Evolutionary conservation across 179 eudicot genomes (phyloP).

Genomic region (Spinacia oleracea): DNA sequence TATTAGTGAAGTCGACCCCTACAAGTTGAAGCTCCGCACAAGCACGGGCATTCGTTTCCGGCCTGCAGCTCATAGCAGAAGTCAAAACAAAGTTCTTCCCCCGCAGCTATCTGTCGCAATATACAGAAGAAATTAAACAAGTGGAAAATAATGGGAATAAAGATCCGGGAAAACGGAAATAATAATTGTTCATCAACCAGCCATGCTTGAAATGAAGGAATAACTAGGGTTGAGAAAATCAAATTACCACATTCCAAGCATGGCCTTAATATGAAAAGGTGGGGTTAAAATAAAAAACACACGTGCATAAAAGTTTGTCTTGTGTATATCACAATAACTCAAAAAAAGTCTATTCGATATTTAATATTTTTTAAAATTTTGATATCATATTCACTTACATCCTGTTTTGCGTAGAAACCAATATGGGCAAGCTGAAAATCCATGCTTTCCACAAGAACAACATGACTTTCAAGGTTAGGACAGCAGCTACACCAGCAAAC

Average conservation of each 20-base stretch:
- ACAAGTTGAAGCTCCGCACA: conserved; percentile 72
- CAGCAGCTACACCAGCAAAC: conserved; percentile 69
- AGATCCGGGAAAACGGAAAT: not conserved
- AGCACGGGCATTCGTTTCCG: conserved; percentile 68
- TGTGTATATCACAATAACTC: not conserved
- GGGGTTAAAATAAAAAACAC: not conserved
- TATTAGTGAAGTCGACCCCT: conserved; percentile 54
- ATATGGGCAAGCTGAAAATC: conserved; percentile 73
- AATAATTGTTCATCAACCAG: not conserved
- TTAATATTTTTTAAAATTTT: not conserved
- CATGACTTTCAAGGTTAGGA: conserved; percentile 77
- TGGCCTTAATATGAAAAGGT: not conserved
- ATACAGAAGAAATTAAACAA: not conserved
- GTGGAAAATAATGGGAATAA: not conserved
- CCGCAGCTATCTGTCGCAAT: conserved; percentile 61
- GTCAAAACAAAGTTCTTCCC: conserved; percentile 81
- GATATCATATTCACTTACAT: conserved; percentile 52
- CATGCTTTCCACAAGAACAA: conserved; percentile 96
- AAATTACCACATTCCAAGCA: not conserved
- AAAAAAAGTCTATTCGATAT: not conserved
- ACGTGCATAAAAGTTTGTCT: not conserved
- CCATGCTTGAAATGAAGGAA: not conserved
- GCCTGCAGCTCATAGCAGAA: conserved; percentile 50
- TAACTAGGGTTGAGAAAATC: not conserved
- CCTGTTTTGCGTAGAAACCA: conserved; percentile 82